Conservation (phyloP, 2,329 filamentous ascomycete genomes). For the Spiromastix sp. region DNA sequence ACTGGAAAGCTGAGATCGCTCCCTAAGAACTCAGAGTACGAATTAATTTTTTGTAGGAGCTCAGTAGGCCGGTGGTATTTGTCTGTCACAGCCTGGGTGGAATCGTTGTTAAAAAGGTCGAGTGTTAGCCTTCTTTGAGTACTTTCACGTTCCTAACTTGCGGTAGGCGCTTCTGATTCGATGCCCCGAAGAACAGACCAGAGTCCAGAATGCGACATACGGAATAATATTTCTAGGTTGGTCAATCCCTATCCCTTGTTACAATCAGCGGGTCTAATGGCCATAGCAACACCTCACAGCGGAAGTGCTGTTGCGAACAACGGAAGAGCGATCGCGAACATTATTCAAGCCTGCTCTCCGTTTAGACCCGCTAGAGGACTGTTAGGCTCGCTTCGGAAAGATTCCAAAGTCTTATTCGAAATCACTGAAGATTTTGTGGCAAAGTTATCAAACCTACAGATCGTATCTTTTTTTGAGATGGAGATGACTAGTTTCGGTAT, state of each 20-base stretch:
- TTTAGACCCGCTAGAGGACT: background rate
- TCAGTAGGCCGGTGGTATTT: constrained; percentile 26
- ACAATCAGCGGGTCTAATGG: background rate
- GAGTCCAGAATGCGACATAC: background rate
- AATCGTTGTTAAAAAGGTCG: constrained; percentile 25
- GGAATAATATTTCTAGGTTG: constrained; percentile 4
- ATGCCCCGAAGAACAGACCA: background rate
- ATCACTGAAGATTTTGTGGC: constrained; percentile 5
- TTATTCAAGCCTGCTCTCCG: background rate
- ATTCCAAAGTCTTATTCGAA: constrained; percentile 4
- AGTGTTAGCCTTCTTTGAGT: background rate
- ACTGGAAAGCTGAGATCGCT: background rate
- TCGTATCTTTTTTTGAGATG: constrained; percentile 3
- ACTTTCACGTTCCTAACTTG: background rate
- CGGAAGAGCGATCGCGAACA: background rate
- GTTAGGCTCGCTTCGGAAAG: constrained; percentile 1
- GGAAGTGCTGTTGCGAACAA: background rate
- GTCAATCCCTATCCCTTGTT: background rate
- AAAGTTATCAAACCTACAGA: background rate
- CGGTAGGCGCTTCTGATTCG: background rate
- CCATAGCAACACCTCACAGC: background rate
- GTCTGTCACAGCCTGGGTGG: constrained; percentile 30
- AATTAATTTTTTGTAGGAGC: background rate
- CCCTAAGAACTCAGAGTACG: background rate
- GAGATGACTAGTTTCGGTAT: constrained; percentile 1